Evolutionary conservation across 2,329 filamentous ascomycete species (phyloP).

Genomic region (Knoxdaviesia capensis): DNA sequence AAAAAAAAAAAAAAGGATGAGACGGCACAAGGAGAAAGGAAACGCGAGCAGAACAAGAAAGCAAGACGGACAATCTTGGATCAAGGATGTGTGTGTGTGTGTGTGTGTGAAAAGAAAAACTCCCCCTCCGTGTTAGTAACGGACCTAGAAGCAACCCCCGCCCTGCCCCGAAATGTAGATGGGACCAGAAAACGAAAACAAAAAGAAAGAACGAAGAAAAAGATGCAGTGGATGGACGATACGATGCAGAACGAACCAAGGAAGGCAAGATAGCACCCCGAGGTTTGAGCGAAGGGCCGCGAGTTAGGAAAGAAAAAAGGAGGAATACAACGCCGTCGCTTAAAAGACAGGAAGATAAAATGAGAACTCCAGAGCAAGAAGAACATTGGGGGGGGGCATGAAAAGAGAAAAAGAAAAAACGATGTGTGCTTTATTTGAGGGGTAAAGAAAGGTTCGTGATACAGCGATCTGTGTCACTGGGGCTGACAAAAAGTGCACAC

Average conservation of each 20-base stretch:
- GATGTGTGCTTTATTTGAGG: too few relatives aligned
- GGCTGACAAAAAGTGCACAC: too few relatives aligned
- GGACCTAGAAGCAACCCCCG: background rate
- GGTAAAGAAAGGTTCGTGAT: too few relatives aligned
- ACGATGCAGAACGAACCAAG: background rate
- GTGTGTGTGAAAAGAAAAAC: background rate
- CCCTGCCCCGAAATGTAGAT: background rate
- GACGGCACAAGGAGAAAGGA: background rate
- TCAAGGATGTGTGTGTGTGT: slow-evolving; percentile 1
- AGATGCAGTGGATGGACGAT: background rate
- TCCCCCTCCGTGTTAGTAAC: background rate
- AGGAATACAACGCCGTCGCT: too few relatives aligned
- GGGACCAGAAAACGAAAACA: background rate
- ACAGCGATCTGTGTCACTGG: too few relatives aligned
- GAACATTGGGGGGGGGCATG: too few relatives aligned
- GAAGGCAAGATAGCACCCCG: background rate
- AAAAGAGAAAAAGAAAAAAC: too few relatives aligned
- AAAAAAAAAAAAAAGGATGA: background rate
- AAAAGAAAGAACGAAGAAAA: background rate
- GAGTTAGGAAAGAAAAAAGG: too few relatives aligned
- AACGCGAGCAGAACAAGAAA: background rate
- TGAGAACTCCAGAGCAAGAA: too few relatives aligned
- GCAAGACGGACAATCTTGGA: slow-evolving; percentile 1
- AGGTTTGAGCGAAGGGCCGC: too few relatives aligned
- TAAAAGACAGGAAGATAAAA: background rate